A percentile compares a stretch with the other conserved stretches of the same genome.
Evolutionary conservation across 148 eudicot species (phyloP).

Genomic region (Diospyros kaki): DNA sequence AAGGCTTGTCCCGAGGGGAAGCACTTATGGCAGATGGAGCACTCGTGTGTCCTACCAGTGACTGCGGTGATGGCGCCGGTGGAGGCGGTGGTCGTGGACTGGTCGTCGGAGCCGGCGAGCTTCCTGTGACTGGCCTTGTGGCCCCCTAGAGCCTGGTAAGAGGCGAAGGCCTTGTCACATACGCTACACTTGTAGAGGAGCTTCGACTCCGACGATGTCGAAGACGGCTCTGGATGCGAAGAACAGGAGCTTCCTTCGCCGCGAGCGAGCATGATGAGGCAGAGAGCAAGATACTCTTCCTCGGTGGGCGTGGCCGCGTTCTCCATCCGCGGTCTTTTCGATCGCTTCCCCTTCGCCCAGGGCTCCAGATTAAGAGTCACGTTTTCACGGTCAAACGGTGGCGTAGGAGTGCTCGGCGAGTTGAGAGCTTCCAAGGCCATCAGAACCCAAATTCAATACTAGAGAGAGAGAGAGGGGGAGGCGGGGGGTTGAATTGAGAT

Average conservation of each 20-base stretch:
- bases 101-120: slow-evolving; percentile 15
- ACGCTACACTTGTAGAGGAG: slow-evolving; percentile 47
- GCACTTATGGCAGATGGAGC: slow-evolving; percentile 48
- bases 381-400: slow-evolving; percentile 9
- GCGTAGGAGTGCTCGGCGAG: slow-evolving; percentile 18
- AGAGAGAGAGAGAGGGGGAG: background rate
- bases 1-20: slow-evolving; percentile 72
- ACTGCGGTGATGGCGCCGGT: slow-evolving; percentile 9
- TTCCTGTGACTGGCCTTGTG: slow-evolving; percentile 85
- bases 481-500: background rate
- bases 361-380: slow-evolving; percentile 10
- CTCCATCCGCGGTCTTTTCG: slow-evolving; percentile 37
- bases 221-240: background rate
- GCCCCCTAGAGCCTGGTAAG: slow-evolving; percentile 77
- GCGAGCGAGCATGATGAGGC: slow-evolving; percentile 80
- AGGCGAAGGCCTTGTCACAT: slow-evolving; percentile 43
- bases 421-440: slow-evolving; percentile 50
- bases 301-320: slow-evolving; percentile 32
- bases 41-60: slow-evolving; percentile 43
- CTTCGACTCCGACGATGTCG: slow-evolving; percentile 1
- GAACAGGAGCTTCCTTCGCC: slow-evolving; percentile 15
- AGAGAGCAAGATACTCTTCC: slow-evolving; percentile 72
- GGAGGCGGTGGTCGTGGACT: slow-evolving; percentile 11
- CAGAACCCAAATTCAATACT: background rate
- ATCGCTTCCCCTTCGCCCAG: slow-evolving; percentile 48